Evolutionary conservation across 805 yeast genomes (phyloP).

Genomic region (Starmerella etchellsii): DNA sequence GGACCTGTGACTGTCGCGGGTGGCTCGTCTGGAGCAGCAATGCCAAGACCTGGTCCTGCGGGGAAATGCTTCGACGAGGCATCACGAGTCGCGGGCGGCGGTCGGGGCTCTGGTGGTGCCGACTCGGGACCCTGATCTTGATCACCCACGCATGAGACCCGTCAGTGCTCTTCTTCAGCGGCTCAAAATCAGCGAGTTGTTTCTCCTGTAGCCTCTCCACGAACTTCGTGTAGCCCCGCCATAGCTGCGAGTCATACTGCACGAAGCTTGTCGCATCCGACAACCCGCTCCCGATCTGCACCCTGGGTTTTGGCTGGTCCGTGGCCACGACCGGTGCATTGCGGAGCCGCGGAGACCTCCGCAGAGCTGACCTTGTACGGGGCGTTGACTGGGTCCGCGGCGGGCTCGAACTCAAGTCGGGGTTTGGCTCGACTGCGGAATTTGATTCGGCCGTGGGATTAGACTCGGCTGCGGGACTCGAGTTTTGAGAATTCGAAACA

Average conservation of each 20-base stretch:
- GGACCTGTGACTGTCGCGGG: background rate
- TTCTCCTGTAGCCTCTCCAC: conserved; percentile 4
- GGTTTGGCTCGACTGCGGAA: too few relatives aligned
- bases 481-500: too few relatives aligned
- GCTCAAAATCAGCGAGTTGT: conserved; percentile 5
- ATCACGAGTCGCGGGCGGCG: conserved; percentile 1
- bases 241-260: conserved; percentile 13
- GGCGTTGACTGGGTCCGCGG: too few relatives aligned
- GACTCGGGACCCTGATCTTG: conserved; percentile 1
- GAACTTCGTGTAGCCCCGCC: conserved; percentile 11
- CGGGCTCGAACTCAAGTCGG: too few relatives aligned
- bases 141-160: conserved; percentile 13
- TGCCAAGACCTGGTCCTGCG: conserved; percentile 10
- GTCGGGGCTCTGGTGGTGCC: background rate
- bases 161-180: background rate
- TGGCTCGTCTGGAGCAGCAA: conserved; percentile 12
- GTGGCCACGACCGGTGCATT: too few relatives aligned
- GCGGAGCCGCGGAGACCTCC: too few relatives aligned
- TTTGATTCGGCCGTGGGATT: too few relatives aligned
- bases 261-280: background rate
- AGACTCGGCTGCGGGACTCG: too few relatives aligned
- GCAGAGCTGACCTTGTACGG: too few relatives aligned
- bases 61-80: conserved; percentile 9
- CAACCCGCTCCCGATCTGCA: too few relatives aligned
- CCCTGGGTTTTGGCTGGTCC: too few relatives aligned